Percentiles rank a stretch among this genome's conserved stretches.
Conservation (phyloP, 2,329 filamentous ascomycete species). For the Seiridium cupressi region DNA sequence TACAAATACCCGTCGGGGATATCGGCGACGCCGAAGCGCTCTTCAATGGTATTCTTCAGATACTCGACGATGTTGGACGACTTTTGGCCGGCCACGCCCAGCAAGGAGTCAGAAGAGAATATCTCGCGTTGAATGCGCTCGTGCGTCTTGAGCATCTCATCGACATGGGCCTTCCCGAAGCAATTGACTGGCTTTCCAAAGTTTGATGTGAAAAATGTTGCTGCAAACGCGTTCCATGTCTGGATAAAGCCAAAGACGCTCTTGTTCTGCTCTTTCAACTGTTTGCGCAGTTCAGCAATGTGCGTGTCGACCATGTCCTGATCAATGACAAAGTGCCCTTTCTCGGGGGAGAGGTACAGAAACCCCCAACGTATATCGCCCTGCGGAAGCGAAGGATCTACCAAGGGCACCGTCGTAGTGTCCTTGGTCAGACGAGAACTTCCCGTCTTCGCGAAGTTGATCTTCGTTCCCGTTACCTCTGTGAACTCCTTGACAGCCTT, state of each 20-base stretch:
- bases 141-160: conserved; percentile 49
- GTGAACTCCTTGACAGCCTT: conserved; percentile 53
- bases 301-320: conserved; percentile 57
- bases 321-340: conserved; percentile 59
- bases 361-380: conserved; percentile 55
- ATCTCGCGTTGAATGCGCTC: conserved; percentile 45
- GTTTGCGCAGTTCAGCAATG: conserved; percentile 55
- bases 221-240: conserved; percentile 51
- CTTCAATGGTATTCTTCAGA: conserved; percentile 48
- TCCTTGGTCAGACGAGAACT: conserved; percentile 37
- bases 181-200: conserved; percentile 52
- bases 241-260: conserved; percentile 46
- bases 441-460: conserved; percentile 53
- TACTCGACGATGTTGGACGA: conserved; percentile 50
- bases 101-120: conserved; percentile 35
- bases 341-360: conserved; percentile 49
- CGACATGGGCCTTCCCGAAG: conserved; percentile 49
- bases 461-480: conserved; percentile 51
- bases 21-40: conserved; percentile 46
- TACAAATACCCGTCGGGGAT: conserved; percentile 46
- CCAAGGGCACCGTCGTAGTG: conserved; percentile 10
- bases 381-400: conserved; percentile 36
- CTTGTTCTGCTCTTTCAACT: conserved; percentile 51
- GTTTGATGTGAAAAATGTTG: conserved; percentile 50
- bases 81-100: conserved; percentile 11